Base-by-base conservation (phyloP, 179 eudicot species). In the Kewa caespitosa region DNA sequence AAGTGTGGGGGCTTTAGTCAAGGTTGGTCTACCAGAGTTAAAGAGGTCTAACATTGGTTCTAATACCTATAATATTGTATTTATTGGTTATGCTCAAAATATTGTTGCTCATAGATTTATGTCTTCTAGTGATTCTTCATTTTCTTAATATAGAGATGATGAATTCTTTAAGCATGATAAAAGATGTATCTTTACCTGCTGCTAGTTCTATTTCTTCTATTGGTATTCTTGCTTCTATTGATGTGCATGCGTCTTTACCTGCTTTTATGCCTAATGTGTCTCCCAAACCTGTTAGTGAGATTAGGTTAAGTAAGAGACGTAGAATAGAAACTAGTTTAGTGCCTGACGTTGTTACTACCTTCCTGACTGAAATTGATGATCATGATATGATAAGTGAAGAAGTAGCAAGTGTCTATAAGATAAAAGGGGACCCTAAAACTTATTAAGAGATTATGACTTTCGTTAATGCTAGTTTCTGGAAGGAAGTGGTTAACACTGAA, bases 91-190 rank as follows among this genome's bases (percentile, higher is more conserved):
- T 70, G 62, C 62, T 32, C 39, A 48, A 8, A 70, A 33, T 33
- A 70, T 31, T 70, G 42, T 4, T 52, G 62, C 74, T 10, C 52
- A 70, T 27, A 70, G 43, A 70, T 70, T 70, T 34, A 70, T 52
- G 61, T 48, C 62, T 1, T 48, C 33, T 3, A 18, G 9, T 70
- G 63, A 70, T 36, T 31, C 32, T 33, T 48, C 74, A 22, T 32
- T 70, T 36, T 31, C 14, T 20, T 42, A 70, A 70, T 70, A 36
- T 52, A 50, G 61, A 32, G 32, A 48, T 70, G 74, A 11, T 6
- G 42, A 70, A 31, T 70, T 70, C 15, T 52, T 50, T 52, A 22
- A 48, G 42, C 31, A 33, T 70, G 31, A 50, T 48, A 48, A 10
- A 69, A 8, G 20, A 28, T 69, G n/a, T 42, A 38, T 7, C 43